These are phyloP conservation scores for Wickerhamiella kurtzmanii DNA, from an alignment of 805 yeast species.

Conservation along the genomic window DNA sequence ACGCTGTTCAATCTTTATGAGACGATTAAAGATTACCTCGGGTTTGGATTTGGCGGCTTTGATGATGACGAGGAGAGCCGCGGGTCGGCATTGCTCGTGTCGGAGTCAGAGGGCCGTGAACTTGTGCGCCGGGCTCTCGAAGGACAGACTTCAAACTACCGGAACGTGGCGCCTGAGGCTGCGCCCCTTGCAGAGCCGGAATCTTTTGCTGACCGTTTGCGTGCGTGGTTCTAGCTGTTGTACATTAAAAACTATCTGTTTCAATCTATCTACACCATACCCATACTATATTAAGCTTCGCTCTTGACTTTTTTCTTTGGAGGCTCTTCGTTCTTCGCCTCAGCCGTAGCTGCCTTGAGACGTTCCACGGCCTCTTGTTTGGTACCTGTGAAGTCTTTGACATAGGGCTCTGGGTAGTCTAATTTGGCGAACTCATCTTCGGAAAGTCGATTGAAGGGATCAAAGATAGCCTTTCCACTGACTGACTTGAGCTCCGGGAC, in stretches of 20 bases:
- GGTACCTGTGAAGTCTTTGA: constrained; percentile 4
- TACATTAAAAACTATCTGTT: not conserved
- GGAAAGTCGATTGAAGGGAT: constrained; percentile 23
- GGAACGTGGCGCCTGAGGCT: not conserved
- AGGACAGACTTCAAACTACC: constrained; percentile 8
- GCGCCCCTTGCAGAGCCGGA: not conserved
- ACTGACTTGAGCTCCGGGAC: constrained; percentile 33
- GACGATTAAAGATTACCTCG: constrained; percentile 34
- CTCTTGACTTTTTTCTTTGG: not conserved
- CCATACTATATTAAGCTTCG: not conserved
- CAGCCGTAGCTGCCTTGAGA: constrained; percentile 8
- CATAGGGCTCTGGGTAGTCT: constrained; percentile 13
- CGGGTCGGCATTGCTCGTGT: constrained; percentile 5
- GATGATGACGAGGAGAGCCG: constrained; percentile 13
- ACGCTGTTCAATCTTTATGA: constrained; percentile 59
- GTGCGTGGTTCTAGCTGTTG: not conserved
- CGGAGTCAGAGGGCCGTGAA: constrained; percentile 26
- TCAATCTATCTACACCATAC: not conserved
- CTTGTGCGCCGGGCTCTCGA: constrained; percentile 23
- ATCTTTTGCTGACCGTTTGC: not conserved
- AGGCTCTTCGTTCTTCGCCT: not conserved
- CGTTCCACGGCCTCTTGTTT: constrained; percentile 10
- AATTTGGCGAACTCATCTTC: constrained; percentile 11
- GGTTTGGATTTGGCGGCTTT: constrained; percentile 29
- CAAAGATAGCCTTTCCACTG: constrained; percentile 25